Evolutionary conservation across 164 flowering plant species (phyloP), one percentile per base, ranked within the genome.

Genomic region (Kalanchoe fedtschenkoi): DNA sequence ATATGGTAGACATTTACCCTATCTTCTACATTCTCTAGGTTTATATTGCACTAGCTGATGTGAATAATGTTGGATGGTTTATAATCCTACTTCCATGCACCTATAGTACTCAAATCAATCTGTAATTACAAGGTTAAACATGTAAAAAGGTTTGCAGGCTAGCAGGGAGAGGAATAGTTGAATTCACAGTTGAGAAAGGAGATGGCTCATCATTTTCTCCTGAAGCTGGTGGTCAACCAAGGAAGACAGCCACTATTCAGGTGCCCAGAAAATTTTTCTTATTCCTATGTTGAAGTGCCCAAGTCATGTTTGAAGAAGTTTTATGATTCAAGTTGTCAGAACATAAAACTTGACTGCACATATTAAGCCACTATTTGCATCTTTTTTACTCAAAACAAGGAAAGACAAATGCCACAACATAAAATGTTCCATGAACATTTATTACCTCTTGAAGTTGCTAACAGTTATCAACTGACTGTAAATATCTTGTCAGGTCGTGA

Each of bases 191-290:
- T 61, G 88, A 81, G 74, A 92, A 84, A 72, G 90, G 79, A 56
- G 96, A 89, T 72, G 91, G 93, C 58, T 78, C 96, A 38, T 47
- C 75, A 55, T 92, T 92, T 80, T 76, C 91, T 69, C 78, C 91
- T 26, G 74, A 76, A 83, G 73, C 88, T 62, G 95, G 88, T 41
- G 95, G 91, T 64, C 85, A 78, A 76, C 70, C 80, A 60, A 83
- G 78, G 73, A 80, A 71, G 21, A 71, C 79, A 44, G 96, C 91
- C 62, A 75, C 74, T 55, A 68, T 92, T 75, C 93, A 87, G 96
- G 98, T 89, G 59, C 42, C 58, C 30, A 10, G 55, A 60, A 58
- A 30, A 32, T 16, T 0, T 34, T 8, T 32, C n/a, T n/a, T n/a
- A n/a, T n/a, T n/a, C n/a, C n/a, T n/a, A n/a, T n/a, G n/a, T n/a